phyloP scores from a whole-genome alignment of 768 basidiomycete species.

The Suillus plorans region DNA sequence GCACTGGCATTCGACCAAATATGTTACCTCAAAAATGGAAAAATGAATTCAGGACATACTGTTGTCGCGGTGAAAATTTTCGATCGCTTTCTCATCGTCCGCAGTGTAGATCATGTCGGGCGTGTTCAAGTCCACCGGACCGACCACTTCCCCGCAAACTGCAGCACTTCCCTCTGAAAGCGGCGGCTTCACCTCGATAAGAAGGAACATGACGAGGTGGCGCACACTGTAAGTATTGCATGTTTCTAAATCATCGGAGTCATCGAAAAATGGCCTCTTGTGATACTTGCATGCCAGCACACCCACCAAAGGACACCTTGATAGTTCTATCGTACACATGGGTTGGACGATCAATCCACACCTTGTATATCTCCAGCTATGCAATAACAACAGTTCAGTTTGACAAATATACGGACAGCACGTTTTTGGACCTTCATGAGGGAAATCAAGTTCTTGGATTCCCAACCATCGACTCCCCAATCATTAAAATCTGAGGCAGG shows the following conservation, averaged over 20 bases:
- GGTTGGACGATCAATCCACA: constrained; percentile 13
- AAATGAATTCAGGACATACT: constrained; percentile 13
- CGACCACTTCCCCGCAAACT: constrained; percentile 15
- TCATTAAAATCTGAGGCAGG: constrained; percentile 20
- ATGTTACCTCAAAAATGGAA: not conserved
- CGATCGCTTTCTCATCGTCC: constrained; percentile 37
- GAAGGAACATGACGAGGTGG: constrained; percentile 9
- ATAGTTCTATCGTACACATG: constrained; percentile 25
- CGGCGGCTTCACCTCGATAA: constrained; percentile 35
- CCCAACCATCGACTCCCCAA: constrained; percentile 23
- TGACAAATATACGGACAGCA: not conserved
- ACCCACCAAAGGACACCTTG: constrained; percentile 26
- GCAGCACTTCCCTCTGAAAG: constrained; percentile 25
- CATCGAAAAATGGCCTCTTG: constrained; percentile 41
- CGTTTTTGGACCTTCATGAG: constrained; percentile 17
- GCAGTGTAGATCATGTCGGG: constrained; percentile 32
- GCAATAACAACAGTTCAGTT: not conserved
- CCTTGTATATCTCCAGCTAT: constrained; percentile 23
- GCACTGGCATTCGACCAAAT: constrained; percentile 16
- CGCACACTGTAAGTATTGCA: constrained; percentile 25
- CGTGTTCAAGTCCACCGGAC: constrained; percentile 24
- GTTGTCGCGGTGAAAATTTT: constrained; percentile 22
- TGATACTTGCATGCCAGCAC: constrained; percentile 47
- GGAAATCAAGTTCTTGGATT: constrained; percentile 24
- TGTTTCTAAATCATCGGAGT: constrained; percentile 45